These are phyloP conservation scores for Mycena vulgaris DNA, from an alignment of 768 basidiomycete species.

Conservation along the genomic window DNA sequence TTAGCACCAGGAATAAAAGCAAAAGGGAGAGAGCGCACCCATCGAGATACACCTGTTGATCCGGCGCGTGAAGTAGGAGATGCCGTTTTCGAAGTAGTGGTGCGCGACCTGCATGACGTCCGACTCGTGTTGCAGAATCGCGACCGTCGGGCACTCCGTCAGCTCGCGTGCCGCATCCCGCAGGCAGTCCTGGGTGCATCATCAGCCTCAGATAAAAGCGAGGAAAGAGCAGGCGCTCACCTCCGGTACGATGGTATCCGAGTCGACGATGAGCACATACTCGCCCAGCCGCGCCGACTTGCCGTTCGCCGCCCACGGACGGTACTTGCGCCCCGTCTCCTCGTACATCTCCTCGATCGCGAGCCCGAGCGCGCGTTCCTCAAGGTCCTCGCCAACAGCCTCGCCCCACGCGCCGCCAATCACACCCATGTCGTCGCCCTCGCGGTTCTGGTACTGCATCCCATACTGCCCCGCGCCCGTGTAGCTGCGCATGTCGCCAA, in stretches of 20 bases:
- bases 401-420: slow-evolving; percentile 42
- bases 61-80: slow-evolving; percentile 37
- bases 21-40: slow-evolving; percentile 44
- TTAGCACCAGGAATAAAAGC: not conserved
- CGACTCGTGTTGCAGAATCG: slow-evolving; percentile 90
- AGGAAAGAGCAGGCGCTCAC: slow-evolving; percentile 70
- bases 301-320: slow-evolving; percentile 82
- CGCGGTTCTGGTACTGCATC: slow-evolving; percentile 75
- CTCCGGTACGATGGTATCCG: slow-evolving; percentile 84
- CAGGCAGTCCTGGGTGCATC: slow-evolving; percentile 31
- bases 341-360: slow-evolving; percentile 82
- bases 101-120: slow-evolving; percentile 49
- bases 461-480: slow-evolving; percentile 63
- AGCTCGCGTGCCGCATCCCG: slow-evolving; percentile 90
- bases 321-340: slow-evolving; percentile 65
- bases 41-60: slow-evolving; percentile 40
- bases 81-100: slow-evolving; percentile 88
- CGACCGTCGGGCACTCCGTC: slow-evolving; percentile 79
- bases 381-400: slow-evolving; percentile 53
- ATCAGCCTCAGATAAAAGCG: slow-evolving; percentile 34
- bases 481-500: slow-evolving; percentile 40
- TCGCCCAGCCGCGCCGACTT: slow-evolving; percentile 76
- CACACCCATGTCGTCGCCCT: slow-evolving; percentile 69
- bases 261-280: slow-evolving; percentile 85
- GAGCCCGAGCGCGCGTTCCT: slow-evolving; percentile 79